Base-by-base conservation (phyloP, 2,329 filamentous ascomycete species). In the Fusarium lateritium region DNA sequence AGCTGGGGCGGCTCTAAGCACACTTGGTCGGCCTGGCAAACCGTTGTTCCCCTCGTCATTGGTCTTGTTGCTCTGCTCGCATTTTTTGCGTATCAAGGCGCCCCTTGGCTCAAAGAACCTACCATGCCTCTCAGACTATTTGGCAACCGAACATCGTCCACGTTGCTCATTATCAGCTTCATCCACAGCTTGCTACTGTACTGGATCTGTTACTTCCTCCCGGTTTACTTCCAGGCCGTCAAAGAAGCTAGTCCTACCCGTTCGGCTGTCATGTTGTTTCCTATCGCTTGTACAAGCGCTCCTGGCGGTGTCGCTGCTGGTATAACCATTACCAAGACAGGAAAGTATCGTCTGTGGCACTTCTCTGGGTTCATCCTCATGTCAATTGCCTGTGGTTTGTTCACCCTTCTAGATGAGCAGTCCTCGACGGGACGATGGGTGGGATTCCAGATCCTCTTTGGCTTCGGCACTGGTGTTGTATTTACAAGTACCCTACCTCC, bases 1-100 rank as follows among this genome's bases (percentile, higher is more conserved):
- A 82, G 84, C 0, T 88, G 86, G 86, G 85, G 81, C 4, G 85
- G 86, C 5, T 80, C 80, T 9, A 79, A 79, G 2, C 85, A 87
- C 68, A 67, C 79, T 1, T 88, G 86, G 86, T 73, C 74, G n/a
- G 79, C 81, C 15, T 77, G 79, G 0, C 76, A 81, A 4, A 84
- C 88, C 3, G 68, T 88, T 1, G 81, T 79, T 4, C 82, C 86
- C 3, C 72, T 88, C 5, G 70, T 85, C 21, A 56, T 85, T 0
- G 85, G 86, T 2, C 69, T 74, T 0, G 59, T 77, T 17, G 79
- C 79, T 5, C 65, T 83, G 3, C 51, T 75, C n/a, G 61, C 67
- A 1, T 84, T 85, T 55, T 62, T 73, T 21, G 59, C 75, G 9
- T 82, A 77, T 66, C 78, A 83, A 57, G 69, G 67, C 13, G 72